Evolutionary conservation across 371 early-diverging fungal genomes (phyloP).

Genomic region (Mucor circinelloides): DNA sequence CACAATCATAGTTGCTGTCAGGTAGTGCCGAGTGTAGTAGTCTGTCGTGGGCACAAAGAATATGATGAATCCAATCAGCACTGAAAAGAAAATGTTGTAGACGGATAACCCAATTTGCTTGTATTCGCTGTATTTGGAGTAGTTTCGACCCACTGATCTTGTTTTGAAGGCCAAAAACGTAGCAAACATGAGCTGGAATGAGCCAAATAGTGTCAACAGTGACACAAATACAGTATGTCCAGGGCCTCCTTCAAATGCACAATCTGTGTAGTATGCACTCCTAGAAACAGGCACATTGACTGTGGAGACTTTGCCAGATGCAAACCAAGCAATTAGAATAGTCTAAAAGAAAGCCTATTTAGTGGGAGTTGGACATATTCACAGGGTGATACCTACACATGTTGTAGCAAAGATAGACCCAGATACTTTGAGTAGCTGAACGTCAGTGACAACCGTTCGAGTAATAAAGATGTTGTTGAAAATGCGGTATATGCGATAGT

Average conservation of each 20-base stretch:
- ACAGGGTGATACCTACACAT: slow-evolving; percentile 33
- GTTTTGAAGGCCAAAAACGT: slow-evolving; percentile 60
- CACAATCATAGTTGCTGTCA: slow-evolving; percentile 54
- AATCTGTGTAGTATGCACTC: slow-evolving; percentile 47
- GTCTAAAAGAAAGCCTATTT: slow-evolving; percentile 24
- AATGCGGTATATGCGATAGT: slow-evolving; percentile 61
- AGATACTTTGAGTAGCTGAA: slow-evolving; percentile 56
- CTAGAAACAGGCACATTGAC: slow-evolving; percentile 37
- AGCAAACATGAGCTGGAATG: slow-evolving; percentile 45
- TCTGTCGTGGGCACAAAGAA: slow-evolving; percentile 52
- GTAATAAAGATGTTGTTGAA: slow-evolving; percentile 67
- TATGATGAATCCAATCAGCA: slow-evolving; percentile 52
- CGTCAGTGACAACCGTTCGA: slow-evolving; percentile 55
- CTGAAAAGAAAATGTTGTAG: slow-evolving; percentile 63
- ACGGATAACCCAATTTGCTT: slow-evolving; percentile 62
- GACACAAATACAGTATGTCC: slow-evolving; percentile 34
- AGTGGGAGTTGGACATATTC: background rate
- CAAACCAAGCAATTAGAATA: slow-evolving; percentile 47
- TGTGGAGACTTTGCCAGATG: slow-evolving; percentile 26
- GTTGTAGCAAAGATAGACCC: slow-evolving; percentile 52
- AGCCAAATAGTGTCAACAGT: slow-evolving; percentile 39
- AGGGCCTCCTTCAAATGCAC: slow-evolving; percentile 35
- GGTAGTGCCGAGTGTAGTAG: slow-evolving; percentile 54
- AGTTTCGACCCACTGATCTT: slow-evolving; percentile 49
- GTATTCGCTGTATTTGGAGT: slow-evolving; percentile 61